Evolutionary conservation across 2,329 filamentous ascomycete genomes (phyloP).

Genomic region (Chrysosporium keratinophilum): DNA sequence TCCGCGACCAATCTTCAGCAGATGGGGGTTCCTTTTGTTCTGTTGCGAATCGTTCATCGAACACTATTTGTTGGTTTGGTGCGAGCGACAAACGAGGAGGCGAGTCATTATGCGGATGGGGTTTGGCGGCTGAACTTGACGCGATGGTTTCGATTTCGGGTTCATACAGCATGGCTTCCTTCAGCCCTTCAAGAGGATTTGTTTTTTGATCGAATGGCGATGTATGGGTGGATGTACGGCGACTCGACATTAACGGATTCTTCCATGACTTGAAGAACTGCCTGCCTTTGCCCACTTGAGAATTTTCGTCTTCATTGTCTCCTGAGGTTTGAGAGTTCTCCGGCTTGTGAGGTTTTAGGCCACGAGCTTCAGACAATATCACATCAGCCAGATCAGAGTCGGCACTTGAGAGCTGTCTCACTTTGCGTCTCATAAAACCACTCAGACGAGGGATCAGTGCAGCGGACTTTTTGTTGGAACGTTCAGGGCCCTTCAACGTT

Average conservation of each 20-base stretch:
- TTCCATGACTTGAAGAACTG: slow-evolving; percentile 4
- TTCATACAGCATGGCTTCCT: background rate
- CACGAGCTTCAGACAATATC: slow-evolving; percentile 1
- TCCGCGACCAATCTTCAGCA: slow-evolving; percentile 14
- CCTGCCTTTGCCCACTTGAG: background rate
- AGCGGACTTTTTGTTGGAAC: background rate
- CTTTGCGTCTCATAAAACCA: background rate
- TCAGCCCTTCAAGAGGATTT: background rate
- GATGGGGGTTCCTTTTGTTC: background rate
- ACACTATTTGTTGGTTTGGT: background rate
- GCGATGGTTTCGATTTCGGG: background rate
- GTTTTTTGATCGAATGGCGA: background rate
- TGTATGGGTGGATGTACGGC: background rate
- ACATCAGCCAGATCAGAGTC: background rate
- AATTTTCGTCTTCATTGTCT: background rate
- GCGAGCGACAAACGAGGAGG: background rate
- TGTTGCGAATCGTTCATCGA: background rate
- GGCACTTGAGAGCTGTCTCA: background rate
- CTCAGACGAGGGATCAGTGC: slow-evolving; percentile 1
- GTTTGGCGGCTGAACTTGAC: background rate
- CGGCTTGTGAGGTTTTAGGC: background rate
- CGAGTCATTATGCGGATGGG: background rate
- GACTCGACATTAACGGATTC: background rate
- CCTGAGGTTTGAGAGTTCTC: background rate
- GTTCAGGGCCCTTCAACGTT: background rate